phyloP scores from a whole-genome alignment of 176 grass and related monocot genomes.

The Rhynchospora tenuis region DNA sequence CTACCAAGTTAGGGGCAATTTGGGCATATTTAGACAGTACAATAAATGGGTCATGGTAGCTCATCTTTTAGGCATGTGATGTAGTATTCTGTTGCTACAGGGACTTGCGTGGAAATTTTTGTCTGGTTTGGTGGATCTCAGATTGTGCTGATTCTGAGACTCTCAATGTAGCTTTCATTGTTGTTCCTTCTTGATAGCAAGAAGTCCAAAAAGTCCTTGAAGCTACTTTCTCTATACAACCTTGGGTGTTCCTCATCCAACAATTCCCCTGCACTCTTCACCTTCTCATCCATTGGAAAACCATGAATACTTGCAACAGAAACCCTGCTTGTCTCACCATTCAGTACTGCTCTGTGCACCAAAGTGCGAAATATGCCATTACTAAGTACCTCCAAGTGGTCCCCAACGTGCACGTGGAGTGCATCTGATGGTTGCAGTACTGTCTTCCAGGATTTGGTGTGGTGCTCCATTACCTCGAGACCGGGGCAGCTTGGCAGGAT shows the following conservation, averaged over 20 bases:
- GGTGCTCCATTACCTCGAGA: conserved; percentile 46
- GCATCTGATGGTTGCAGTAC: conserved; percentile 26
- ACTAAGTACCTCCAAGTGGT: conserved; percentile 72
- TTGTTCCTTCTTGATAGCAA: conserved; percentile 22
- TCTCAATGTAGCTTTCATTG: conserved; percentile 50
- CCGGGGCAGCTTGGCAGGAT: conserved; percentile 46
- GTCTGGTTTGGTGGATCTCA: not conserved
- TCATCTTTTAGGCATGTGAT: not conserved
- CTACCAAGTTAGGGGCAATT: not conserved
- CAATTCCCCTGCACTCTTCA: conserved; percentile 36
- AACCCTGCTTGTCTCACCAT: conserved; percentile 32
- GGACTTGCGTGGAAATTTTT: not conserved
- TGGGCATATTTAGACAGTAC: not conserved
- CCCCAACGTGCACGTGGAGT: conserved; percentile 60
- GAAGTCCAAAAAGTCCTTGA: conserved; percentile 63
- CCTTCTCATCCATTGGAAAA: conserved; percentile 55
- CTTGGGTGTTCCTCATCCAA: conserved; percentile 43
- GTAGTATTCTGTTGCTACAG: not conserved
- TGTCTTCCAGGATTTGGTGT: conserved; percentile 37
- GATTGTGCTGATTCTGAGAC: conserved; percentile 21
- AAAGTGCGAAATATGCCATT: conserved; percentile 44
- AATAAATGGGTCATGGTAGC: not conserved
- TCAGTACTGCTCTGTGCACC: conserved; percentile 56
- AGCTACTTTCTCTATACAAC: conserved; percentile 60
- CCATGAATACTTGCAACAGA: conserved; percentile 73